phyloP scores from a whole-genome alignment of 1,139 yeast species.

The Ogataea hybrid region DNA sequence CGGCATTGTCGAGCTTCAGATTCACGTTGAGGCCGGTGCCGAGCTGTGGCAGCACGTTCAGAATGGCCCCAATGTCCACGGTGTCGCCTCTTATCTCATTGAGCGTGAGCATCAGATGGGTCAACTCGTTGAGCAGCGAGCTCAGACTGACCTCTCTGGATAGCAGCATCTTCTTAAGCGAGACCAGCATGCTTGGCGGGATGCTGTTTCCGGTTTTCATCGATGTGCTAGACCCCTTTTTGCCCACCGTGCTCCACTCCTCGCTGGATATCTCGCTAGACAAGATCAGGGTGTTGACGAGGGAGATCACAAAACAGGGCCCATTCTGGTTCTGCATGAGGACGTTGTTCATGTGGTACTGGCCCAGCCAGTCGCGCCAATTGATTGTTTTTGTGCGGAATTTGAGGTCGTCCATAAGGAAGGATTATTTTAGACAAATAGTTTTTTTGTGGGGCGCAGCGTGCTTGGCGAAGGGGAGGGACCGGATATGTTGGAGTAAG shows the following conservation, averaged over 20 bases:
- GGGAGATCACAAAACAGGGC: constrained; percentile 86
- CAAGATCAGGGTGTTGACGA: constrained; percentile 65
- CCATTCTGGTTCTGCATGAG: constrained; percentile 83
- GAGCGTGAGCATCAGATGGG: constrained; percentile 40
- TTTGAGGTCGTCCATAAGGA: constrained; percentile 6
- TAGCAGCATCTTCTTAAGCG: constrained; percentile 34
- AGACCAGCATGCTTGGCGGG: constrained; percentile 13
- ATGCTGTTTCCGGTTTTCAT: background rate
- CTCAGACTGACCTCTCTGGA: constrained; percentile 31
- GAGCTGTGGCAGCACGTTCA: constrained; percentile 53
- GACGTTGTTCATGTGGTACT: constrained; percentile 45
- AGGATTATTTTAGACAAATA: background rate
- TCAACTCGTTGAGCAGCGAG: constrained; percentile 44
- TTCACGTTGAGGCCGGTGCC: constrained; percentile 74
- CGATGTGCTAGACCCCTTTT: constrained; percentile 5
- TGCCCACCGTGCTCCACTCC: constrained; percentile 24
- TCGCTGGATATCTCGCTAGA: constrained; percentile 38
- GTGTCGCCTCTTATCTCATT: constrained; percentile 24
- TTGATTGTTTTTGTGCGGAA: constrained; percentile 24
- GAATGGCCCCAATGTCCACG: constrained; percentile 32
- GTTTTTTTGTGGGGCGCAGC: constrained; percentile 7
- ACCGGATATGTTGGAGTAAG: background rate
- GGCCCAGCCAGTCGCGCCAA: constrained; percentile 24
- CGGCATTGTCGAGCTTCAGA: constrained; percentile 52
- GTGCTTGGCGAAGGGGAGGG: constrained; percentile 1